Base-by-base conservation (phyloP, 2,329 filamentous ascomycete genomes). In the Nectriaceae sp. region DNA sequence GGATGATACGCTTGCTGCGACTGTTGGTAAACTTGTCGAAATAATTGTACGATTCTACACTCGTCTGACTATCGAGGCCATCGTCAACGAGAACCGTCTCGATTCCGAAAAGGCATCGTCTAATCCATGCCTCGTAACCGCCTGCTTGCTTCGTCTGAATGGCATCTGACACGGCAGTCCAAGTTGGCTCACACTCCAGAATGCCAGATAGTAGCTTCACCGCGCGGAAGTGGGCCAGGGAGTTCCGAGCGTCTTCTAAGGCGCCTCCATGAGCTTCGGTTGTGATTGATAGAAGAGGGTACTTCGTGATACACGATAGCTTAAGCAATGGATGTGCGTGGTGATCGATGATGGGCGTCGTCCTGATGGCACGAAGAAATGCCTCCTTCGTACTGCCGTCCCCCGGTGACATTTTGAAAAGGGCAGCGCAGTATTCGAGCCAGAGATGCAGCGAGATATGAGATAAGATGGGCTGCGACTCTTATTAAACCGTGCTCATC, bases 11-110 rank as follows among this genome's bases (percentile, higher is more conserved):
- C 66, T 84, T 88, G 58, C 83, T 88, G 6, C 77, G 72, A 44
- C 80, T 82, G 18, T 75, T 72, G 0, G 85, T 85, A 55, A 88
- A 88, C 19, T 75, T 70, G 63, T 87, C 78, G 63, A 90, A 85
- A 79, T 83, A 88, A 4, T 71, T 62, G 57, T 83, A 88, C 0
- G 75, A 65, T 56, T 88, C 78, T 2, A 82, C 78, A 18, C 79
- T 72, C 6, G 79, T 75, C 2, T 73, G 71, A 13, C 74, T 71
- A 44, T 80, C 77, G 6, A 93, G 70, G 0, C 89, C 86, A 67
- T 94, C 89, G 57, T 94, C 90, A n/a, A 95, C 78, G 2, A 95
- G 75, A 11, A 93, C 75, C 2, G 80, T 82, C 64, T 92, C 84
- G 21, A 89, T 88, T 2, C 89, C 89, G 11, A 80, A 69, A 4